Base-by-base conservation (phyloP, 2,329 filamentous ascomycete genomes). In the Trichocomaceae sp. region DNA sequence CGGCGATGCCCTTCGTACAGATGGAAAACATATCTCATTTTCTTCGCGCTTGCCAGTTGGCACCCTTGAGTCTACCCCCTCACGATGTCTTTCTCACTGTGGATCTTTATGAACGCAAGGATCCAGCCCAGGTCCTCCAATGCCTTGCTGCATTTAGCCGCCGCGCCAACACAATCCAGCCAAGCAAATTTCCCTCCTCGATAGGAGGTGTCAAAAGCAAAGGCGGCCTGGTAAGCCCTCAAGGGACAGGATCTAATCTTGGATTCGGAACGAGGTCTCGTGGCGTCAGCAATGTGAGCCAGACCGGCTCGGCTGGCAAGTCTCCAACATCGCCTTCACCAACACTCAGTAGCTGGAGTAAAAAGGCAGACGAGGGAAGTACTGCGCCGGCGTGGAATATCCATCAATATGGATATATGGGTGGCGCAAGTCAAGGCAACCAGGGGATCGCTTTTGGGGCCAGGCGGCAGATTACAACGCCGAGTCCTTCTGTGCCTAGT, bases 11-110 rank as follows among this genome's bases (percentile, higher is more conserved):
- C 0, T 99, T 99, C 69, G 92, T 97, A 41, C 93, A 99, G 73
- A 97, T 97, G 91, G 93, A 99, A 72, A 99, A 99, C 70, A 96
- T 99, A 67, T 95, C 91, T 4, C 89, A 95, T 68, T 99, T 96
- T 74, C 83, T 99, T 52, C 84, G 83, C 66, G 90, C 90, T 57
- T 95, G 91, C 76, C 88, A 96, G 72, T 77, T 82, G 50, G 83
- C 88, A 23, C 93, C 93, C 0, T 77, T 99, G 51, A 91, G 85
- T 71, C 83, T 99, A 57, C 90, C 89, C 56, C 85, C 91, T 46
- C 93, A 99, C 76, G 93, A 99, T 72, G 85, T 91, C 62, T 99
- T 99, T 74, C 83, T 97, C 58, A 99, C 93, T 5, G 92, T 99
- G 69, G 93, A 99, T 73, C 79, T 99, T 47, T 99, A 87, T 77